Evolutionary conservation across 2,329 filamentous ascomycete species (phyloP), one percentile per base, ranked within the genome.

Genomic region (Penicillium palitans): DNA sequence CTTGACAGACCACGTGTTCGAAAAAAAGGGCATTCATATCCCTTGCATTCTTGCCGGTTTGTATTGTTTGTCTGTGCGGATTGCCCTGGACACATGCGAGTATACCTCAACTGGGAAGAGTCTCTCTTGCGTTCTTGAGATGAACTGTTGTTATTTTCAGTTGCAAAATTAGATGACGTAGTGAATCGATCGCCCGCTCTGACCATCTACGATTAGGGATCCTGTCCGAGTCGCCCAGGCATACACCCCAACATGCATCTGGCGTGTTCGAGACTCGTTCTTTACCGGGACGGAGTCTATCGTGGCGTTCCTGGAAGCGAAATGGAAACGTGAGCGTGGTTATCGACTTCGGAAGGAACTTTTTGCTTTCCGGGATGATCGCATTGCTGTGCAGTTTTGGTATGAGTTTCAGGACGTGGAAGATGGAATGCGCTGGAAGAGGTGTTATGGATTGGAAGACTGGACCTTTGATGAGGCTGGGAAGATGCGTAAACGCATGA

Each of bases 381-480:
- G 85, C 75, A 93, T 93, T 63, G 91, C 91, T 1, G 91, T 96
- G 24, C 90, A 96, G 70, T 96, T 95, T 73, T 96, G 91, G 91
- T 96, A 93, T 68, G 89, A 96, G 74, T 93, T 86, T 76, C 83
- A 86, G 62, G 90, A 93, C 68, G 76, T 76, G 8, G 66, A 80
- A 2, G 87, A 89, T 39, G 86, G 68, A 12, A 72, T 78, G 75
- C 73, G 75, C 71, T 96, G 91, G 91, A 93, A 89, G 82, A 82
- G 90, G n/a, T 92, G 89, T 45, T 96, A 96, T 69, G 91, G 91
- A 0, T 82, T 96, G 12, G 78, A 80, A 63, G 76, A 80, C 59
- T 80, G 79, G 79, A 80, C 78, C 0, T 80, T 78, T 66, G 76
- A 79, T 57, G 71, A 76, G 52, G 66, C 70, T 1, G 74, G 78